phyloP scores from a whole-genome alignment of 768 basidiomycete genomes.

The Saitozyma podzolica region DNA sequence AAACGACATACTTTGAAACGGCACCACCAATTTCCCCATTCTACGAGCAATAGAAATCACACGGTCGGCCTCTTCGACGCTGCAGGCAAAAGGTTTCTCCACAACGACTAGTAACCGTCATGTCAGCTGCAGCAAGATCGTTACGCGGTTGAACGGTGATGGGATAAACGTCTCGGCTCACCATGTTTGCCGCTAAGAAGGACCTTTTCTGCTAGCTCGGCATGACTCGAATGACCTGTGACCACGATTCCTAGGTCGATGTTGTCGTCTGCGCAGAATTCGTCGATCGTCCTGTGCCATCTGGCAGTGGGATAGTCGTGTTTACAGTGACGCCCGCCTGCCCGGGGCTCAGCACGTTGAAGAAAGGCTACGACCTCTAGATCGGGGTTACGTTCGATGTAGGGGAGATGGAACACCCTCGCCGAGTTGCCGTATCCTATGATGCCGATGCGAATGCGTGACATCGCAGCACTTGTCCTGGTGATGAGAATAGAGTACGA shows the following conservation, averaged over 20 bases:
- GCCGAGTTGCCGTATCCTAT: slow-evolving; percentile 9
- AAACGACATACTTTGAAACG: slow-evolving; percentile 38
- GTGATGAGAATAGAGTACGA: too few species aligned
- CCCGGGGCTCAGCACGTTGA: neutral
- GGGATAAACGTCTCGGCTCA: too few species aligned
- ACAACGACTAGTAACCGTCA: slow-evolving; percentile 36
- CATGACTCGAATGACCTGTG: slow-evolving; percentile 10
- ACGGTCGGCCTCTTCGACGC: slow-evolving; percentile 15
- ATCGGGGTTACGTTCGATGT: slow-evolving; percentile 3
- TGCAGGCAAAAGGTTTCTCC: slow-evolving; percentile 26
- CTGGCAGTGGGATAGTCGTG: slow-evolving; percentile 13
- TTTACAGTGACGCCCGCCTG: too few species aligned
- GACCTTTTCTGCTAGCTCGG: slow-evolving; percentile 10
- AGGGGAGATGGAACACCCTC: slow-evolving; percentile 9
- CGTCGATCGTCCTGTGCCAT: slow-evolving; percentile 3
- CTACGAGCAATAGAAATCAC: slow-evolving; percentile 20
- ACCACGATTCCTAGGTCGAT: slow-evolving; percentile 12
- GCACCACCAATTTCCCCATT: slow-evolving; percentile 21
- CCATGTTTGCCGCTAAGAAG: slow-evolving; percentile 16
- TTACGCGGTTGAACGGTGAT: too few species aligned
- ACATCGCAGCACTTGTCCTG: too few species aligned
- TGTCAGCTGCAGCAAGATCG: too few species aligned
- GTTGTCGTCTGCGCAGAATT: slow-evolving; percentile 10
- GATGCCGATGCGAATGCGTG: slow-evolving; percentile 4
- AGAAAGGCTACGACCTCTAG: slow-evolving; percentile 4